Percentiles rank a stretch among this genome's conserved stretches.
Evolutionary conservation across 257 asterid species (phyloP).

Genomic region (Capsicum baccatum): DNA sequence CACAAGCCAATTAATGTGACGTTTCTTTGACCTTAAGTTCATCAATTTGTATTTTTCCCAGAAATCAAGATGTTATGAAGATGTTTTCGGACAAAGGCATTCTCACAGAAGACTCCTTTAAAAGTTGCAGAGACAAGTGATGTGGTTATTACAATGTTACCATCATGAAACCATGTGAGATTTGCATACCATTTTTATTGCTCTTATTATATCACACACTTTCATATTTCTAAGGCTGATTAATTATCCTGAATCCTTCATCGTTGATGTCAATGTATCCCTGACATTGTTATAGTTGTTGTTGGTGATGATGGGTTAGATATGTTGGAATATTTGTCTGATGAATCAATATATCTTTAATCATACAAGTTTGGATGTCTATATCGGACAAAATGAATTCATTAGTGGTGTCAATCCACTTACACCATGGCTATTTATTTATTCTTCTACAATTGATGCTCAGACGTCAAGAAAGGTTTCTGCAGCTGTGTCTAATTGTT

Average conservation of each 20-base stretch:
- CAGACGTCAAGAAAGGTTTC: too few species aligned
- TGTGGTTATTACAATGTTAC: too few species aligned
- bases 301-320: background rate
- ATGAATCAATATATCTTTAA: constrained; percentile 19
- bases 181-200: too few species aligned
- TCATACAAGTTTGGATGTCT: constrained; percentile 77
- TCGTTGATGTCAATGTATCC: too few species aligned
- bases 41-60: constrained; percentile 34
- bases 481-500: too few species aligned
- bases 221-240: too few species aligned
- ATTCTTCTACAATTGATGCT: constrained; percentile 78
- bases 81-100: constrained; percentile 72
- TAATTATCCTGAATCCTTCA: too few species aligned
- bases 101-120: constrained; percentile 61
- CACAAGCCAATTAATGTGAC: background rate
- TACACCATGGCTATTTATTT: constrained; percentile 77
- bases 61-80: constrained; percentile 68
- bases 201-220: too few species aligned
- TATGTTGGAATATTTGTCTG: background rate
- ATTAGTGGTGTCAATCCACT: constrained; percentile 52
- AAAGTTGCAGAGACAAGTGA: constrained; percentile 17
- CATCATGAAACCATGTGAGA: too few species aligned
- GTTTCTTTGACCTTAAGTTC: constrained; percentile 25
- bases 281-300: background rate
- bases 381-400: constrained; percentile 77